phyloP scores from a whole-genome alignment of 768 basidiomycete species.

The Dentipellis fragilis region DNA sequence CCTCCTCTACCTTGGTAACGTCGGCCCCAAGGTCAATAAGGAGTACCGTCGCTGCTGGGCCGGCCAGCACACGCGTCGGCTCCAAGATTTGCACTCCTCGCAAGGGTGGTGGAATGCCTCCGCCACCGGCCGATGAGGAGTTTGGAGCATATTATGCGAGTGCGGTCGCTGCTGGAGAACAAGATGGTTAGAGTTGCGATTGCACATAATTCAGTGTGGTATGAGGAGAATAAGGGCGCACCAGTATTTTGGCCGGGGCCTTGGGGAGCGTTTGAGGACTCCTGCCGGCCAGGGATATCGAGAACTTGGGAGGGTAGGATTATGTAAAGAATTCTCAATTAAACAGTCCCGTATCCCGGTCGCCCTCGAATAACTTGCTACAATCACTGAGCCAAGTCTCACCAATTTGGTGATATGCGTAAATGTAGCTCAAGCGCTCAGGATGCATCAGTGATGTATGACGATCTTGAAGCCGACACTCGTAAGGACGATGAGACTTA shows the following conservation, averaged over 20 bases:
- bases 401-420: no score
- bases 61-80: slow-evolving; percentile 84
- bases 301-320: no score
- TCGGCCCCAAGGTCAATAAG: slow-evolving; percentile 90
- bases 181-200: slow-evolving; percentile 4
- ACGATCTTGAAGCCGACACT: no score
- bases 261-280: background rate
- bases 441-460: no score
- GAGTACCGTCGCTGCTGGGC: slow-evolving; percentile 86
- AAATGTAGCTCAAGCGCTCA: no score
- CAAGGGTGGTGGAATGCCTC: slow-evolving; percentile 68
- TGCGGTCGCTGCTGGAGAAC: background rate
- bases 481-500: no score
- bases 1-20: slow-evolving; percentile 86
- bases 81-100: slow-evolving; percentile 79
- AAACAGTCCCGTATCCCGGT: no score
- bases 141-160: background rate
- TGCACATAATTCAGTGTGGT: slow-evolving; percentile 13
- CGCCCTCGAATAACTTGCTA: no score
- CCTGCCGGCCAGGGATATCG: no score
- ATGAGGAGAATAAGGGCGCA: background rate
- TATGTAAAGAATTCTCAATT: no score
- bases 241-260: background rate
- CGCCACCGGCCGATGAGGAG: background rate
- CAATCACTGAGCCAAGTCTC: no score